Conservation (phyloP, 768 basidiomycete species). For the Tulasnella sp. region DNA sequence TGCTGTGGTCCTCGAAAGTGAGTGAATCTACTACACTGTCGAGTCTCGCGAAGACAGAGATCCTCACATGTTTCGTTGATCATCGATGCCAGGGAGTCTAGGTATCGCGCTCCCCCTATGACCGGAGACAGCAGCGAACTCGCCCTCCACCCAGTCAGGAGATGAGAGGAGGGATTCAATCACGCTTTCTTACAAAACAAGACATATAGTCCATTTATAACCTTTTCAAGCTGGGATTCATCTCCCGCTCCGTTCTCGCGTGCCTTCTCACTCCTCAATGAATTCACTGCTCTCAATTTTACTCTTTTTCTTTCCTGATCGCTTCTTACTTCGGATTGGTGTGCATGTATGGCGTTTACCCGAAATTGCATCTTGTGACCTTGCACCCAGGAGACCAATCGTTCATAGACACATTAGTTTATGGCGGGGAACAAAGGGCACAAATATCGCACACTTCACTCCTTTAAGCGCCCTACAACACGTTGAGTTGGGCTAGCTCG, state of each 20-base stretch:
- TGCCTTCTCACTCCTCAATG: neutral
- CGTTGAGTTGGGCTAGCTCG: neutral
- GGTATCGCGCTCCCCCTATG: neutral
- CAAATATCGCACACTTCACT: neutral
- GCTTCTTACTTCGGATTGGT: neutral
- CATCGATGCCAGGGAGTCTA: neutral
- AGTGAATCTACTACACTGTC: neutral
- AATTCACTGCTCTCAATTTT: neutral
- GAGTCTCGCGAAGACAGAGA: neutral
- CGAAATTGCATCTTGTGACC: neutral
- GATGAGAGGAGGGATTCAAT: neutral
- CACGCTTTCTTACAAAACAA: neutral
- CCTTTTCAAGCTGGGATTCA: neutral
- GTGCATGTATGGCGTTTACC: neutral
- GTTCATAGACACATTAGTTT: neutral
- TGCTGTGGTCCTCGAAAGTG: neutral
- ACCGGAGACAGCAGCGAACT: neutral
- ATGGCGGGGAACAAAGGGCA: neutral
- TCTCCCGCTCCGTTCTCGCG: neutral
- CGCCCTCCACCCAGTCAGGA: neutral
- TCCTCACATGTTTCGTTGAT: neutral
- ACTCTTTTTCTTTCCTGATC: neutral
- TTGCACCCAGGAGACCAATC: neutral
- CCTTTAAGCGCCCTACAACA: neutral
- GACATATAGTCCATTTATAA: neutral